Percentiles rank a stretch among this genome's conserved stretches.
Evolutionary conservation across 1,139 yeast species (phyloP).

Genomic region (Candida sp.): DNA sequence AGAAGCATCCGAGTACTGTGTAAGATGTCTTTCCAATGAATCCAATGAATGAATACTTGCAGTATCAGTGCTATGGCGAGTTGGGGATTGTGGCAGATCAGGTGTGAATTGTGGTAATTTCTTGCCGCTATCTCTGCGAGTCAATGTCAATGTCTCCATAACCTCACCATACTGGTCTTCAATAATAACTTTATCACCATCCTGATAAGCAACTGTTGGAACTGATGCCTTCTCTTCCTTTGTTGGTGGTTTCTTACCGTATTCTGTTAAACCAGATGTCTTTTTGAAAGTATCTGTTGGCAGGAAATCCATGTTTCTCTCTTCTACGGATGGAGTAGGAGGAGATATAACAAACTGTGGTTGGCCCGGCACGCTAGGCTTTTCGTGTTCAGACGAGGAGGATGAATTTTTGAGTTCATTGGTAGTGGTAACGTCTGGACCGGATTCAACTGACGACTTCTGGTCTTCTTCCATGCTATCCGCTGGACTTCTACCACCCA

Average conservation of each 20-base stretch:
- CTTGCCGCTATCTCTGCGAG: conserved; percentile 5
- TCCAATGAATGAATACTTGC: conserved; percentile 46
- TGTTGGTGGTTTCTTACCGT: conserved; percentile 14
- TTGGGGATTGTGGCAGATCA: neutral
- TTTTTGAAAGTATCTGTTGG: conserved; percentile 6
- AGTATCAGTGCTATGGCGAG: conserved; percentile 19
- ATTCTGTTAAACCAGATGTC: conserved; percentile 14
- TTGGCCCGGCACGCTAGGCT: neutral
- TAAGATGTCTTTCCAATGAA: conserved; percentile 41
- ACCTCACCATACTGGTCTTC: conserved; percentile 89
- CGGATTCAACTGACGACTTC: conserved; percentile 4
- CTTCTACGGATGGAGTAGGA: conserved; percentile 4
- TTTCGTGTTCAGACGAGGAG: conserved; percentile 12
- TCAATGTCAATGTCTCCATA: conserved; percentile 43
- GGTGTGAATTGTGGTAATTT: neutral
- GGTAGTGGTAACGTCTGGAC: conserved; percentile 6
- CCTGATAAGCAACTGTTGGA: conserved; percentile 67
- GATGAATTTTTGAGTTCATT: conserved; percentile 9
- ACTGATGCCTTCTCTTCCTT: conserved; percentile 12
- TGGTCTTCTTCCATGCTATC: neutral
- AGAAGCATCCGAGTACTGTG: conserved; percentile 32
- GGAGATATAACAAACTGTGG: neutral
- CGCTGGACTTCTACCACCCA: conserved; percentile 35
- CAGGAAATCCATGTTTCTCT: neutral
- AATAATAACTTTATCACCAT: conserved; percentile 69